Evolutionary conservation across 139 green algal species (phyloP).

Genomic region (Monoraphidium neglectum): DNA sequence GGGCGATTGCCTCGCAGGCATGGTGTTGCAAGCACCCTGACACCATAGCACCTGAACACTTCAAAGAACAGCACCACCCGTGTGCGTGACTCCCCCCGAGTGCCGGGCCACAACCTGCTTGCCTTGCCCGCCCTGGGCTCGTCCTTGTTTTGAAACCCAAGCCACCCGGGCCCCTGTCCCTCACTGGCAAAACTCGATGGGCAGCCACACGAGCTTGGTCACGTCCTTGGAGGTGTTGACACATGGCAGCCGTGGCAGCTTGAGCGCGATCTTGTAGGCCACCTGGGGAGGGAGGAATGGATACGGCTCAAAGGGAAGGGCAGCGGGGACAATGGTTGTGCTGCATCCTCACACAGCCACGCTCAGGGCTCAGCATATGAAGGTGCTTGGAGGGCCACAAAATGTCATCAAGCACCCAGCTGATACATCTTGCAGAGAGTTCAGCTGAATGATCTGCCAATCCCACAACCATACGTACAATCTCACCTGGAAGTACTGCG

Average conservation of each 20-base stretch:
- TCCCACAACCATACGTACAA: no score
- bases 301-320: no score
- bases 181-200: constrained; percentile 56
- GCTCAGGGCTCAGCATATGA: no score
- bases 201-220: constrained; percentile 45
- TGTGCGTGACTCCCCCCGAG: background rate
- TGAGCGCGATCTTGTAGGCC: constrained; percentile 37
- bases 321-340: no score
- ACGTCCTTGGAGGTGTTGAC: constrained; percentile 41
- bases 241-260: constrained; percentile 46
- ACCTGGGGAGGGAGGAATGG: no score
- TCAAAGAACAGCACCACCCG: background rate
- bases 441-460: no score
- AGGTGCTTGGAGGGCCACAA: no score
- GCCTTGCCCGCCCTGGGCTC: background rate
- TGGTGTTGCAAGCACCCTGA: background rate
- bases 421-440: no score
- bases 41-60: background rate
- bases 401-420: no score
- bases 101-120: background rate
- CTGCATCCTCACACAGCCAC: no score
- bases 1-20: background rate
- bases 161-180: background rate
- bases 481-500: constrained; percentile 53
- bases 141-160: background rate